phyloP scores from a whole-genome alignment of 192 early-diverging fungal genomes.

The Linnemannia schmuckeri region DNA sequence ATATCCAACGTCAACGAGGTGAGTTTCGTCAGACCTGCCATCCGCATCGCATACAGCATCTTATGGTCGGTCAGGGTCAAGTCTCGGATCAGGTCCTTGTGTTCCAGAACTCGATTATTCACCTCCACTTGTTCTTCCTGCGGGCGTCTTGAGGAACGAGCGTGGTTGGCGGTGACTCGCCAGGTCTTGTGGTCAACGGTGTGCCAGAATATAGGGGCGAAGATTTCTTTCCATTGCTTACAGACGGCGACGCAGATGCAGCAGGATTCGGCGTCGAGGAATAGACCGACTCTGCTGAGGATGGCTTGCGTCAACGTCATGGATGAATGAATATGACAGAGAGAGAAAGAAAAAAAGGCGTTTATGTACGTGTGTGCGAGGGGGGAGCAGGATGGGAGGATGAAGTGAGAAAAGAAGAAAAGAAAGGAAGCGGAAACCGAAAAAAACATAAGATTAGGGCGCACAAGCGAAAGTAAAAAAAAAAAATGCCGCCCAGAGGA shows the following conservation, averaged over 20 bases:
- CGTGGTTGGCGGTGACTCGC: not conserved
- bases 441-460: not conserved
- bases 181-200: not conserved
- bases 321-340: not conserved
- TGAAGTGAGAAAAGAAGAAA: not conserved
- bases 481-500: no score
- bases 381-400: not conserved
- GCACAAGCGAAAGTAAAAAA: not conserved
- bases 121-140: not conserved
- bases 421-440: not conserved
- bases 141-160: not conserved
- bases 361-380: not conserved
- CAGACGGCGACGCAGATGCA: not conserved
- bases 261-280: not conserved
- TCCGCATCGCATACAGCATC: not conserved
- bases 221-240: not conserved
- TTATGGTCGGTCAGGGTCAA: not conserved
- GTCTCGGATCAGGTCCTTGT: not conserved
- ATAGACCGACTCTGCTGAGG: not conserved
- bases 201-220: not conserved
- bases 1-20: not conserved
- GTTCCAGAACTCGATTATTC: not conserved
- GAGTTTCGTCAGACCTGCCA: not conserved
- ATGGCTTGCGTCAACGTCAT: not conserved
- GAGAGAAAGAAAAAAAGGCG: not conserved